Base-by-base conservation (phyloP, 164 flowering plant species). In the Paratinospora sagittata region DNA sequence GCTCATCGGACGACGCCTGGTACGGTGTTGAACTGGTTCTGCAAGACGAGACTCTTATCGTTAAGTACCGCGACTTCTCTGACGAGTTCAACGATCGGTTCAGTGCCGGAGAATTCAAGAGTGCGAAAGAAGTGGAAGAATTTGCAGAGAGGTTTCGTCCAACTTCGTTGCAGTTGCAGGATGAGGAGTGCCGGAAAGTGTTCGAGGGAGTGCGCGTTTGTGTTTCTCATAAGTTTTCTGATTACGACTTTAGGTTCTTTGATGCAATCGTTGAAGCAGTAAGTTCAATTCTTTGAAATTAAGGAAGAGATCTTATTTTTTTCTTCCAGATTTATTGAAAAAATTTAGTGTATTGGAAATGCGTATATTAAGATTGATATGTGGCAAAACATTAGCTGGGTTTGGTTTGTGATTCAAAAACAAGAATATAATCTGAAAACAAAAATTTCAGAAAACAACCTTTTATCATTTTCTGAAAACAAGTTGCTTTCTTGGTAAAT, bases 181-280 rank as follows among this genome's bases (percentile, higher is more conserved):
- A 88, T 66, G 0, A 3, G 2, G 78, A 86, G 70, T 86, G 90
- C 73, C 8, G 23, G 7, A 66, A 66, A n/a, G 74, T 78, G 36
- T n/a, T 34, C 0, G 37, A 66, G 19, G 85, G 84, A 19, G 64
- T 68, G 70, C 58, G 5, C 6, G 84, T 86, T 30, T 85, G 86
- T 60, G 85, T 80, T 36, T 72, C 84, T 1, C 71, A 69, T 30
- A 6, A 24, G 5, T 70, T 45, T 23, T 62, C 43, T 57, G 27
- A 36, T 0, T 36, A 64, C 21, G 90, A 84, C 49, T 16, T 83
- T 47, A 76, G 72, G 47, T 88, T 79, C 77, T 86, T 72, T 78
- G 87, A 88, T 62, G 92, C 90, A 23, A 34, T 81, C 19, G 55
- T 88, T 7, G 85, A 88, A 1, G 63, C 66, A 77, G 85, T 82